Percentiles rank a stretch among this genome's conserved stretches.
Evolutionary conservation across 2,329 filamentous ascomycete species (phyloP).

Genomic region (Madurella mycetomatis): DNA sequence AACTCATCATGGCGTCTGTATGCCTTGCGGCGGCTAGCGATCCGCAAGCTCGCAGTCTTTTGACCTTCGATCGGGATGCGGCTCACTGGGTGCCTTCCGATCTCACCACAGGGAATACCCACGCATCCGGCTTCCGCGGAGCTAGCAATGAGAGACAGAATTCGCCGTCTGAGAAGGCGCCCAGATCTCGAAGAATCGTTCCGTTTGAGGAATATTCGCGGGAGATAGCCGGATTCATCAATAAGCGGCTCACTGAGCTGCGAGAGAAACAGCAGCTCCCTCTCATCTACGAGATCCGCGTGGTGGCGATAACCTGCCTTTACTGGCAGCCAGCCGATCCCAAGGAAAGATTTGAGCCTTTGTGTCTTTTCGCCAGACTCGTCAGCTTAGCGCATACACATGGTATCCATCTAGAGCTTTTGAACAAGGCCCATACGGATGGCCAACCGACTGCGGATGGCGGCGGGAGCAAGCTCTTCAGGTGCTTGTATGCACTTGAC

Average conservation of each 20-base stretch:
- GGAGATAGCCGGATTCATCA: slow-evolving; percentile 22
- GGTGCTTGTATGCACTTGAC: slow-evolving; percentile 45
- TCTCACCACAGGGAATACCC: neutral
- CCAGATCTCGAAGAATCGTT: neutral
- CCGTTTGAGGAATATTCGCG: slow-evolving; percentile 18
- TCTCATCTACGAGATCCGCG: slow-evolving; percentile 15
- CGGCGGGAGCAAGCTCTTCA: slow-evolving; percentile 16
- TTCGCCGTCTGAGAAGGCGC: neutral
- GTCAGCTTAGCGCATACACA: slow-evolving; percentile 22
- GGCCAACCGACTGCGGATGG: neutral
- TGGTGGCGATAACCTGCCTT: slow-evolving; percentile 21
- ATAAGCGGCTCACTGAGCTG: slow-evolving; percentile 14
- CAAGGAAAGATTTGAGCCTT: slow-evolving; percentile 15
- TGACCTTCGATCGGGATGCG: slow-evolving; percentile 6
- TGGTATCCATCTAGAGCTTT: slow-evolving; percentile 21
- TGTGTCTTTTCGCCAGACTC: slow-evolving; percentile 15
- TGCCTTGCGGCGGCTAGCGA: slow-evolving; percentile 24
- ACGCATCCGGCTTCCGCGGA: neutral
- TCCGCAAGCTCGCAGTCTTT: slow-evolving; percentile 7
- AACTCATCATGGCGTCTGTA: slow-evolving; percentile 20
- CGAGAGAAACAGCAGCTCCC: slow-evolving; percentile 16
- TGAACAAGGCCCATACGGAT: slow-evolving; percentile 3
- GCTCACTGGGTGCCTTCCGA: neutral
- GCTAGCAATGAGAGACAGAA: neutral
- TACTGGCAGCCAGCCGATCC: slow-evolving; percentile 23